Base-by-base conservation (phyloP, 2,329 filamentous ascomycete species). In the Colletotrichum tropicicola region DNA sequence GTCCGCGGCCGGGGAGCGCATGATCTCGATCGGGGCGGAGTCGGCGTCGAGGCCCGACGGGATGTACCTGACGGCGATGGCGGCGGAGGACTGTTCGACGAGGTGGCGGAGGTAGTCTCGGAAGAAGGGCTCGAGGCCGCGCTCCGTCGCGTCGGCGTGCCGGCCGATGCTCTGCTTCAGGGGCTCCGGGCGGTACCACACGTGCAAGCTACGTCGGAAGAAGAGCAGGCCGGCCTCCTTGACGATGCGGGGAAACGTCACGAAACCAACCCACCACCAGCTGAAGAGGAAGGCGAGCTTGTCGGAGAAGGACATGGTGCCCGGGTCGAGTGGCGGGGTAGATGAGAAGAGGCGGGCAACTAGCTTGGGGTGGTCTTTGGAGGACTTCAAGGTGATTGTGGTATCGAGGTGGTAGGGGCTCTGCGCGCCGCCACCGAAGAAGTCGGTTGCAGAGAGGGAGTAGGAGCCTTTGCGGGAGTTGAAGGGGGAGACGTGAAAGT, bases 401-500 rank as follows among this genome's bases (percentile, higher is more conserved):
- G 84, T 86, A 68, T 90, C 82, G 35, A 92, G 79, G 3, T 74
- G 73, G 19, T 77, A 74, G 52, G 75, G 74, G 9, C 74, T 77
- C 25, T 79, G 70, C 73, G 81, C 77, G 6, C 68, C 66, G 2
- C 77, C 74, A 4, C 70, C 73, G 10, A 88, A 75, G 3, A 83
- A 81, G 68, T 90, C 85, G 62, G 74, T 75, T 1, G 84, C 80
- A 10, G 77, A 70, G 13, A 89, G 70, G 2, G 82, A 85, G 70
- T 88, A 90, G 0, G 77, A 77, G 3, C 86, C 86, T 55, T 85
- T 83, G 28, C 84, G 81, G 6, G 85, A 87, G 73, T 91, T 94
- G 81, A 94, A 94, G 0, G 90, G 89, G 1, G 90, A 93, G 17
- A 93, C 89, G 71, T 93, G 91, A 68, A 94, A 92, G 68, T 92